Conservation (phyloP, 306 rosid genomes). For the Sesbania bispinosa region DNA sequence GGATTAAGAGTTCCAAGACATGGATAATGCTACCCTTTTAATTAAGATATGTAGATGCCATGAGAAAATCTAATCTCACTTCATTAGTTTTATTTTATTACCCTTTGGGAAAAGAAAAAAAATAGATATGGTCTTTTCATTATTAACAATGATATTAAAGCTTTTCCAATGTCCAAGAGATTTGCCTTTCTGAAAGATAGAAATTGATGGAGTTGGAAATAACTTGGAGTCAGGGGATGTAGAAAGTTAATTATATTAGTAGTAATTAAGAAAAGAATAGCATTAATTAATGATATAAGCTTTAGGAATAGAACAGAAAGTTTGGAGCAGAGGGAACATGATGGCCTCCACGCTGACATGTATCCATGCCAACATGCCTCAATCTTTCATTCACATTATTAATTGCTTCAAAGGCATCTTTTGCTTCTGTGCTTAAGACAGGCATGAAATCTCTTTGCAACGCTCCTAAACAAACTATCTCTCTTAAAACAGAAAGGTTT, state of each 20-base stretch:
- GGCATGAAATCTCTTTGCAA: neutral
- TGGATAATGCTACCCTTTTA: constrained; percentile 26
- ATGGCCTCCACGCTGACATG: constrained; percentile 61
- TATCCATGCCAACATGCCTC: constrained; percentile 45
- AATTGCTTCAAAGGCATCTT: constrained; percentile 19
- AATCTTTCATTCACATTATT: constrained; percentile 31
- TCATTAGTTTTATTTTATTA: neutral
- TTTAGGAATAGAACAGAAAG: constrained; percentile 47
- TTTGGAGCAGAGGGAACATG: constrained; percentile 79
- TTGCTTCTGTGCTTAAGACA: constrained; percentile 5
- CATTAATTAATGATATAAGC: constrained; percentile 25
- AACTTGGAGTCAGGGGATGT: constrained; percentile 24
- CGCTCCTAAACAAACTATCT: too few species aligned
- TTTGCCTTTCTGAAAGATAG: constrained; percentile 36
- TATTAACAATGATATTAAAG: neutral
- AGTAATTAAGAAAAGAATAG: neutral
- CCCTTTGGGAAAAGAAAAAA: constrained; percentile 20
- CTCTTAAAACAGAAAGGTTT: neutral
- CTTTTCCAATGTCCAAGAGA: constrained; percentile 38
- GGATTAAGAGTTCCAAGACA: constrained; percentile 42
- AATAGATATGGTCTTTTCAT: neutral
- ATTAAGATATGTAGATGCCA: constrained; percentile 24
- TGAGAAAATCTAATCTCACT: constrained; percentile 30
- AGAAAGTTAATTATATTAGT: constrained; percentile 7
- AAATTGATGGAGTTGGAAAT: constrained; percentile 26